Conservation (phyloP, 768 basidiomycete genomes). For the Tricholoma flavovirens region DNA sequence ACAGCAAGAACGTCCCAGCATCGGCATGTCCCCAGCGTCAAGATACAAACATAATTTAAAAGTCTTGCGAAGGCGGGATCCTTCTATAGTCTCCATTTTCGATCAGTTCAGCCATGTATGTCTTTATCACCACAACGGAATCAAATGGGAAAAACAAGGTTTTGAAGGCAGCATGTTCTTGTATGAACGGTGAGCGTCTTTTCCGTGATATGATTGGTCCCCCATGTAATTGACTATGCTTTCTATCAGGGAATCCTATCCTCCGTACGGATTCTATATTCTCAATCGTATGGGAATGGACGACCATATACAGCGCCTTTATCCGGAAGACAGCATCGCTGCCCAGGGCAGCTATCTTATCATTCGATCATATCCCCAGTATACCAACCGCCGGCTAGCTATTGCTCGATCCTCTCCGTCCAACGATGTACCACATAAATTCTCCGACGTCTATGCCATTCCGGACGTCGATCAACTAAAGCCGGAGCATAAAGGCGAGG, state of each 20-base stretch:
- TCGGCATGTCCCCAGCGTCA: conserved; percentile 59
- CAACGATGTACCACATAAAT: conserved; percentile 36
- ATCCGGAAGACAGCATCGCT: conserved; percentile 73
- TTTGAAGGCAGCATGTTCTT: conserved; percentile 88
- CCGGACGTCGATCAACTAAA: conserved; percentile 39
- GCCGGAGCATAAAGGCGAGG: conserved; percentile 48
- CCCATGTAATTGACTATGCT: conserved; percentile 9
- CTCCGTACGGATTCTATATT: conserved; percentile 81
- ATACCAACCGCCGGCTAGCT: conserved; percentile 45
- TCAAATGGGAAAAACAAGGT: conserved; percentile 79
- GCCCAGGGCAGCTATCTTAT: conserved; percentile 61
- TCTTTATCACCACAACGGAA: conserved; percentile 67
- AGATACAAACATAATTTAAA: conserved; percentile 76
- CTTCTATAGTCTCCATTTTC: conserved; percentile 73
- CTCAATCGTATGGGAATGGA: conserved; percentile 77
- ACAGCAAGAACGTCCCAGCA: conserved; percentile 16
- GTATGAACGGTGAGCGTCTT: conserved; percentile 64
- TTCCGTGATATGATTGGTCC: conserved; percentile 3
- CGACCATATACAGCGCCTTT: conserved; percentile 69
- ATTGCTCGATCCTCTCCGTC: conserved; percentile 26
- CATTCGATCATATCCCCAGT: conserved; percentile 69
- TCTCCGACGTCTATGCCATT: conserved; percentile 44
- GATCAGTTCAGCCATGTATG: conserved; percentile 89
- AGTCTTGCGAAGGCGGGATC: conserved; percentile 72
- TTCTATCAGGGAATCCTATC: conserved; percentile 57